Percentiles rank a stretch among this genome's conserved stretches.
phyloP scores from a whole-genome alignment of 2,329 filamentous ascomycete species.

The Pseudogymnoascus sp. region DNA sequence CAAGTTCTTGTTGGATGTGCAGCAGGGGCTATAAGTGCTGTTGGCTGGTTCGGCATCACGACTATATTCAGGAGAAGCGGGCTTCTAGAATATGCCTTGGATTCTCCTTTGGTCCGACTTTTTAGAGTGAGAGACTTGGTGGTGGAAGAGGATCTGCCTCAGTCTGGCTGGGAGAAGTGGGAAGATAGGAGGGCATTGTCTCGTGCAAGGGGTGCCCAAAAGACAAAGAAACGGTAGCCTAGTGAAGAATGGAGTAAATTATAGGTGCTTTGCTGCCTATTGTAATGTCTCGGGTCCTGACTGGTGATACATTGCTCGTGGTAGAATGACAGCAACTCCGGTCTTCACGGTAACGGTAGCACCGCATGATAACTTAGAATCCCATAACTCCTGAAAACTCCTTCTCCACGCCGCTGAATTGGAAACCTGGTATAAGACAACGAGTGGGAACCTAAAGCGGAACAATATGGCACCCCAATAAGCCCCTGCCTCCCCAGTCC shows the following conservation, averaged over 20 bases:
- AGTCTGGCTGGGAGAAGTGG: constrained; percentile 94
- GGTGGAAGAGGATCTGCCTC: constrained; percentile 77
- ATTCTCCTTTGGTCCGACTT: constrained; percentile 55
- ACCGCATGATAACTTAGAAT: not conserved
- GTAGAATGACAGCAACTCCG: not conserved
- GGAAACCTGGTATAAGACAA: not conserved
- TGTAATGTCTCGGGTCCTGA: not conserved
- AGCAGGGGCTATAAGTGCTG: constrained; percentile 64
- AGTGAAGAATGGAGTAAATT: not conserved
- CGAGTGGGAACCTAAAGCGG: constrained; percentile 51
- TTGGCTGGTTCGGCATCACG: constrained; percentile 73
- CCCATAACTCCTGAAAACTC: not conserved
- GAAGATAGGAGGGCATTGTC: constrained; percentile 37
- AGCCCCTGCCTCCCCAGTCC: constrained; percentile 83
- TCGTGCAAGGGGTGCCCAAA: not conserved
- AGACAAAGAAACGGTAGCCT: constrained; percentile 2
- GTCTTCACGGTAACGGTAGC: not conserved
- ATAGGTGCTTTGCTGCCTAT: not conserved
- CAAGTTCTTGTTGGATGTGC: constrained; percentile 77
- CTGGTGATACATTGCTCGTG: not conserved
- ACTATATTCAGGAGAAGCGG: constrained; percentile 59
- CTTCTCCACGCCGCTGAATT: not conserved
- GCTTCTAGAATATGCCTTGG: constrained; percentile 64
- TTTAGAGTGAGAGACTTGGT: constrained; percentile 77
- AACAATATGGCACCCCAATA: constrained; percentile 85